Conservation (phyloP, 148 eudicot species). For the Selenicereus undatus region DNA sequence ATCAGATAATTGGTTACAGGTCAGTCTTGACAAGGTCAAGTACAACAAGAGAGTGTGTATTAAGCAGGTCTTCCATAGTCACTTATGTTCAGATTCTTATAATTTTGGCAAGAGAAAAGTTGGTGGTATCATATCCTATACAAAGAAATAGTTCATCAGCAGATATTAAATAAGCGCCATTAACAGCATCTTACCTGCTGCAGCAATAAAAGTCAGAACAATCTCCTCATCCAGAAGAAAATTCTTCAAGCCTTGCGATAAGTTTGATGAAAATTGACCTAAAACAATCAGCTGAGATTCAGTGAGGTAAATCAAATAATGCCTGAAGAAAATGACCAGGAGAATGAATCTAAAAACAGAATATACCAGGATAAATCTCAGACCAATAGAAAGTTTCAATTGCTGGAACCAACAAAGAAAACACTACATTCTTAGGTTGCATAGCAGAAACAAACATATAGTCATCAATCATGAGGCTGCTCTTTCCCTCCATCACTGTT, state of each 20-base stretch:
- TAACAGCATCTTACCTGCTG: slow-evolving; percentile 52
- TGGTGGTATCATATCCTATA: no score
- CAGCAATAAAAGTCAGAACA: slow-evolving; percentile 63
- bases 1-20: no score
- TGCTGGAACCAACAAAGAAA: slow-evolving; percentile 72
- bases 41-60: no score
- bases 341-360: neutral
- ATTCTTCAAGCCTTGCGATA: slow-evolving; percentile 51
- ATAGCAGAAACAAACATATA: slow-evolving; percentile 57
- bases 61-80: no score
- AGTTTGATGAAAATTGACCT: slow-evolving; percentile 33
- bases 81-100: no score
- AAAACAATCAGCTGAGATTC: slow-evolving; percentile 27
- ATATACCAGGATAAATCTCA: slow-evolving; percentile 65
- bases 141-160: no score
- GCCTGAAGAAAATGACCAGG: no score
- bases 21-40: no score
- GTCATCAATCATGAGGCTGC: slow-evolving; percentile 34
- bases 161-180: no score
- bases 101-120: no score
- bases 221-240: slow-evolving; percentile 68
- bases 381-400: slow-evolving; percentile 69
- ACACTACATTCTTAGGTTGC: slow-evolving; percentile 57
- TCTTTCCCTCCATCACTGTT: slow-evolving; percentile 70
- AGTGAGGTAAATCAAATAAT: neutral